Percentiles rank a stretch among this genome's conserved stretches.
These are phyloP conservation scores for Entrophospora sp. DNA, from an alignment of 192 early-diverging fungal genomes.

Conservation along the genomic window DNA sequence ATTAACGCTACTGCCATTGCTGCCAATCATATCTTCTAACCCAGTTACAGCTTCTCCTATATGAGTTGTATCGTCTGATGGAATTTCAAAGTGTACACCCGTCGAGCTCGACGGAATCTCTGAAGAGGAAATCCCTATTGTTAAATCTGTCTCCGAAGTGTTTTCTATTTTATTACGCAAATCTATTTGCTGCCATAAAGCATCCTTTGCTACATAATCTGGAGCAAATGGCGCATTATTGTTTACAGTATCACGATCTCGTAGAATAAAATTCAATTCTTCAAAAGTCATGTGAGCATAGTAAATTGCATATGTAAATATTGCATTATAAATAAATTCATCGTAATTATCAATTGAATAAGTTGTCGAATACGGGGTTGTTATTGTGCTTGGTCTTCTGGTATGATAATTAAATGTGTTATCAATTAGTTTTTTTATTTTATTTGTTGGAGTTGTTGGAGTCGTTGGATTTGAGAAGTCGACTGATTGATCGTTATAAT, in stretches of 20 bases:
- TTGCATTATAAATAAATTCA: constrained; percentile 20
- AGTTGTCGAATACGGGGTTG: neutral
- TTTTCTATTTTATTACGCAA: constrained; percentile 35
- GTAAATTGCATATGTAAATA: constrained; percentile 34
- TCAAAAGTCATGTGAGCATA: constrained; percentile 51
- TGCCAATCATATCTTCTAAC: constrained; percentile 20
- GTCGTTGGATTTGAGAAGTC: neutral
- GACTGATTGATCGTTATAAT: neutral
- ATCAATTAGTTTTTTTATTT: neutral
- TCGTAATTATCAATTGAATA: constrained; percentile 4
- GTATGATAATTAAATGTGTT: constrained; percentile 14
- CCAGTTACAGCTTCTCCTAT: constrained; percentile 17
- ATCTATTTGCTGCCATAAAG: constrained; percentile 46
- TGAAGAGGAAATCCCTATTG: constrained; percentile 21
- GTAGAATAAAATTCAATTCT: constrained; percentile 34
- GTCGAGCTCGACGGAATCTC: constrained; percentile 7
- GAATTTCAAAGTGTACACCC: constrained; percentile 18
- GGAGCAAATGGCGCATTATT: constrained; percentile 23
- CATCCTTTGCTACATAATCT: constrained; percentile 32
- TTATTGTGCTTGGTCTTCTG: neutral
- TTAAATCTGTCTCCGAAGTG: constrained; percentile 24
- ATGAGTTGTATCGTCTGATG: constrained; percentile 17
- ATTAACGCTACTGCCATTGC: no score
- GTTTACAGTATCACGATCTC: constrained; percentile 32
- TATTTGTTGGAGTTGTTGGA: constrained; percentile 2